Base-by-base conservation (phyloP, 495 filamentous ascomycete genomes). In the Wilcoxina mikolae region DNA sequence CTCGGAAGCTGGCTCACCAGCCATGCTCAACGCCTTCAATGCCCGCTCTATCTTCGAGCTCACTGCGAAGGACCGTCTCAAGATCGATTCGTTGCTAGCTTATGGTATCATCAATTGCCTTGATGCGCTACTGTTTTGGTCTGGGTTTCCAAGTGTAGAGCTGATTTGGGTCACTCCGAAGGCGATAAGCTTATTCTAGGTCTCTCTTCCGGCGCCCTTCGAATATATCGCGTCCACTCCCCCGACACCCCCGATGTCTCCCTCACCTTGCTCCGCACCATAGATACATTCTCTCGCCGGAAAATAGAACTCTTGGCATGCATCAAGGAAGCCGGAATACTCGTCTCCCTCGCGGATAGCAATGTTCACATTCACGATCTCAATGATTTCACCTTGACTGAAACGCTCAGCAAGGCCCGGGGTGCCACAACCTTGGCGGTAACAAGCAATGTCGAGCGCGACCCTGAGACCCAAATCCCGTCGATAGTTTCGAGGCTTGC, bases 21-120 rank as follows among this genome's bases (percentile, higher is more conserved):
- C 74, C 72, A 98, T 98, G 91, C 81, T 96, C 70, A 94, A 91
- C 72, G 90, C 93, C 68, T 98, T 99, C 72, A 90, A 82, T 59
- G 87, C 91, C 75, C 85, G 85, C 66, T 84, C 93, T 58, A 84
- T 96, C 64, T 82, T 95, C 74, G 91, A 99, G 82, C 83, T 99
- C 57, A 89, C 83, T 71, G 80, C 80, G 64, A 81, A 87, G 65
- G 91, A 96, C 76, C 94, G 89, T 71, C 93, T 85, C 45, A 85
- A 80, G 75, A 95, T 99, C 67, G 90, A 96, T 69, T 85, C 85
- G 3, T 82, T 96, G 54, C 76, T 95, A 33, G 84, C 91, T 57
- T 87, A 94, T 70, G 87, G 83, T 87, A 70, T 22, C 55, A 46
- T 53, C 39, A 46, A 4, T 42, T 28, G 29, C 46, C 15, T 50